phyloP scores from a whole-genome alignment of 169 alveolate species.

The Blepharisma undulans region DNA sequence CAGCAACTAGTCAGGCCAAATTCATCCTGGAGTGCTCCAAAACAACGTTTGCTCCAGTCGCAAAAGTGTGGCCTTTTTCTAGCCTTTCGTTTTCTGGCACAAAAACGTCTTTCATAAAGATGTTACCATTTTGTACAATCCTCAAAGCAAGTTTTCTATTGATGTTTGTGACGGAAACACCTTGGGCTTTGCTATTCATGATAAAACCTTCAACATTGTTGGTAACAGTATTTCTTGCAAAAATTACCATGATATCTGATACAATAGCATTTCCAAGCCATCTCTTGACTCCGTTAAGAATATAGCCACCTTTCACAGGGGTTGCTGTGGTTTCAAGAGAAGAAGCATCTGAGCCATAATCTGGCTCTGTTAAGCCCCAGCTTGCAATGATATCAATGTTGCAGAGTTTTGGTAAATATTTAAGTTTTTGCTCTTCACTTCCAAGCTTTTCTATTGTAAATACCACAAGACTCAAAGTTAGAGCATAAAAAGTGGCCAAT shows the following conservation, averaged over 20 bases:
- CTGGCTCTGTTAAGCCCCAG: slow-evolving; percentile 85
- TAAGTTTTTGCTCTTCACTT: slow-evolving; percentile 45
- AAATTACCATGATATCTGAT: slow-evolving; percentile 67
- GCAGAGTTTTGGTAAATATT: neutral
- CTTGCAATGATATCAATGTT: slow-evolving; percentile 45
- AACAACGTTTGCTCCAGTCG: slow-evolving; percentile 66
- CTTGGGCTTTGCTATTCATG: slow-evolving; percentile 62
- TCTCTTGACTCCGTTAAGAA: slow-evolving; percentile 82
- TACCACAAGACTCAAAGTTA: slow-evolving; percentile 57
- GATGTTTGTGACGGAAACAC: slow-evolving; percentile 61
- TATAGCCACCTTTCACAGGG: slow-evolving; percentile 73
- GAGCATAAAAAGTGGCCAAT: slow-evolving; percentile 48
- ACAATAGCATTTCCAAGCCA: slow-evolving; percentile 86
- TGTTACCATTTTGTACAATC: slow-evolving; percentile 79
- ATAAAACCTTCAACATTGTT: slow-evolving; percentile 62
- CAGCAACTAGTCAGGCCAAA: slow-evolving; percentile 80
- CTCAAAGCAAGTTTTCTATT: slow-evolving; percentile 79
- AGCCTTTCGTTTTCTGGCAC: slow-evolving; percentile 77
- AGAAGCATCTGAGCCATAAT: slow-evolving; percentile 85
- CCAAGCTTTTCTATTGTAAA: slow-evolving; percentile 51
- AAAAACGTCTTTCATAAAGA: slow-evolving; percentile 70
- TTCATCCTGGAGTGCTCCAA: slow-evolving; percentile 74
- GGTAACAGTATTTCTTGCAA: slow-evolving; percentile 75
- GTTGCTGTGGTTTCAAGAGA: slow-evolving; percentile 66
- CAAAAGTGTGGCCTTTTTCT: slow-evolving; percentile 59